These are phyloP conservation scores for Aspergillus pseudoglaucus DNA, from an alignment of 2,329 filamentous ascomycete genomes.

Conservation along the genomic window DNA sequence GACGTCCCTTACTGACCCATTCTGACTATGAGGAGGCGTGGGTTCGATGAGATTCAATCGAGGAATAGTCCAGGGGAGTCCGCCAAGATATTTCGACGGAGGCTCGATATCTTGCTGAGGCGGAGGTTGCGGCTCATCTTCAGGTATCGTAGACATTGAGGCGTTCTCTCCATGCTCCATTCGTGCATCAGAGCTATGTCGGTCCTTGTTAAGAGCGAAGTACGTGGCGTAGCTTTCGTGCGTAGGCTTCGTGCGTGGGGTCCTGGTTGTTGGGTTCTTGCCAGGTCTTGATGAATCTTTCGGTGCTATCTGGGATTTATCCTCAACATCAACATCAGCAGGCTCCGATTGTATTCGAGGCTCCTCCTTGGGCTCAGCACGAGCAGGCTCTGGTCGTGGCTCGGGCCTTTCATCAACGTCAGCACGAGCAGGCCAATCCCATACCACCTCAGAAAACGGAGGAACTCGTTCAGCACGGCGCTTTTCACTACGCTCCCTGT, in stretches of 20 bases:
- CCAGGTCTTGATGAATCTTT: conserved; percentile 9
- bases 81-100: conserved; percentile 12
- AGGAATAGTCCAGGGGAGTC: conserved; percentile 44
- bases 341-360: too few relatives aligned
- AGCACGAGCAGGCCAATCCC: too few relatives aligned
- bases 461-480: conserved; percentile 35
- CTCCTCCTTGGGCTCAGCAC: too few relatives aligned
- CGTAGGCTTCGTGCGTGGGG: conserved; percentile 26
- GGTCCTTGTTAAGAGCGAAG: conserved; percentile 36
- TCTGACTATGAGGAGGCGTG: conserved; percentile 49
- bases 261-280: conserved; percentile 22
- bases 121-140: conserved; percentile 25
- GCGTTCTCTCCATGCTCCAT: conserved; percentile 10
- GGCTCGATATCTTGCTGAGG: conserved; percentile 11
- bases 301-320: conserved; percentile 9
- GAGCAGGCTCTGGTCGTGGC: too few relatives aligned
- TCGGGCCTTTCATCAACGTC: too few relatives aligned
- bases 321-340: too few relatives aligned
- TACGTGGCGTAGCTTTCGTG: conserved; percentile 40
- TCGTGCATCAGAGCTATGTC: conserved; percentile 33
- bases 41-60: conserved; percentile 52
- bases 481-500: conserved; percentile 31
- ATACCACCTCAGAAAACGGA: conserved; percentile 6
- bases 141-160: conserved; percentile 23
- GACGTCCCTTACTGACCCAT: conserved; percentile 29